Base-by-base conservation (phyloP, 2,329 filamentous ascomycete genomes). In the Hirsutella minnesotensis region DNA sequence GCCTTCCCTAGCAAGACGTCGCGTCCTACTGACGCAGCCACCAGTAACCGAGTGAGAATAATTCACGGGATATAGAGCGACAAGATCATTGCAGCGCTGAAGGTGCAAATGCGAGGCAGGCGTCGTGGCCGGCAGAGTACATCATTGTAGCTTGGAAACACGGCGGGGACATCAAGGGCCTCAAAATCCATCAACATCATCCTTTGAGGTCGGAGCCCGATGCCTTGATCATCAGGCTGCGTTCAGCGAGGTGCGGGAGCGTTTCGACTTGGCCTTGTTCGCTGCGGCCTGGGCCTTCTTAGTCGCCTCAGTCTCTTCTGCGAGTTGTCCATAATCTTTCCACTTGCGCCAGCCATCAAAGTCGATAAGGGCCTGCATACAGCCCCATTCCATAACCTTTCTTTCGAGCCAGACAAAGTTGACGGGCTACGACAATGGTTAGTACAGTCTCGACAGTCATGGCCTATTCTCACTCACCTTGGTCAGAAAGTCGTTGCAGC, bases 321-420 rank as follows among this genome's bases (percentile, higher is more conserved):
- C 59, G 46, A 69, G 66, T 44, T 70, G 67, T 9, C 68, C 69
- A 56, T 86, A 90, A 55, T 92, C 86, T 61, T 95, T 95, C 92
- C 92, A 98, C 62, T 87, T 87, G 43, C 89, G 79, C 92, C 92
- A 98, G 47, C 92, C 92, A 60, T 96, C 90, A 59, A 92, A 96
- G 67, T 98, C 92, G 56, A 98, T 96, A 20, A 98, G 74, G 9
- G 92, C 92, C 68, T 96, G 92, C 92, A 98, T 98, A 68, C 92
- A 96, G 44, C 92, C 92, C 92, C 92, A 98, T 70, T 98, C 92
- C 66, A 94, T 95, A 53, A 96, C 89, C 63, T 98, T 98, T 45
- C 90, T 80, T 61, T 95, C 87, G 21, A 98, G 77, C 89, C 90
- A 98, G 46, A 94, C 84, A 58, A 95, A 95, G 60, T 94, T 94